These are phyloP conservation scores for Corrigiola litoralis DNA, from an alignment of 179 eudicot species.

Conservation along the genomic window DNA sequence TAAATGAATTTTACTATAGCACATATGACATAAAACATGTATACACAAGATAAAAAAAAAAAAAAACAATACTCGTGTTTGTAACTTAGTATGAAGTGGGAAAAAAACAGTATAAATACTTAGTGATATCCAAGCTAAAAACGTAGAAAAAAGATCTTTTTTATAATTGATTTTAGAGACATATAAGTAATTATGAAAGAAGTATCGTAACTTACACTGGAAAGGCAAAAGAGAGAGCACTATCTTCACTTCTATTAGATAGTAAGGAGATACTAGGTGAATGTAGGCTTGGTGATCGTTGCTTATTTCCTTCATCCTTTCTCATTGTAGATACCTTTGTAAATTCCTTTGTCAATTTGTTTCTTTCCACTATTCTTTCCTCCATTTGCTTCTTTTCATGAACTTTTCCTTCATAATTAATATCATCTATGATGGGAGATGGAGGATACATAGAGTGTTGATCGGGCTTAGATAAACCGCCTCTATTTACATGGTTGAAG, in stretches of 20 bases:
- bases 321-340: background rate
- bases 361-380: background rate
- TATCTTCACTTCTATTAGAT: slow-evolving; percentile 32
- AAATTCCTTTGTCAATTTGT: background rate
- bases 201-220: slow-evolving; percentile 33
- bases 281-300: slow-evolving; percentile 1
- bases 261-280: slow-evolving; percentile 22
- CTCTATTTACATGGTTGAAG: background rate
- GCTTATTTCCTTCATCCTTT: background rate
- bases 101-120: too few relatives aligned
- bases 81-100: too few relatives aligned
- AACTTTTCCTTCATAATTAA: background rate
- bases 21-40: too few relatives aligned
- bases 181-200: background rate
- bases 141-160: background rate
- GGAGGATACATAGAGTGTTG: background rate
- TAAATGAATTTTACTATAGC: too few relatives aligned
- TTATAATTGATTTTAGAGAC: background rate
- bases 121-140: background rate
- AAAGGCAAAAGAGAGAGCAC: slow-evolving; percentile 30
- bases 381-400: background rate
- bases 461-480: background rate
- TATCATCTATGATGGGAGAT: background rate
- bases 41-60: too few relatives aligned
- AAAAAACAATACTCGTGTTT: too few relatives aligned